phyloP scores from a whole-genome alignment of 176 grass and related monocot species.

The Carex myosuroides region DNA sequence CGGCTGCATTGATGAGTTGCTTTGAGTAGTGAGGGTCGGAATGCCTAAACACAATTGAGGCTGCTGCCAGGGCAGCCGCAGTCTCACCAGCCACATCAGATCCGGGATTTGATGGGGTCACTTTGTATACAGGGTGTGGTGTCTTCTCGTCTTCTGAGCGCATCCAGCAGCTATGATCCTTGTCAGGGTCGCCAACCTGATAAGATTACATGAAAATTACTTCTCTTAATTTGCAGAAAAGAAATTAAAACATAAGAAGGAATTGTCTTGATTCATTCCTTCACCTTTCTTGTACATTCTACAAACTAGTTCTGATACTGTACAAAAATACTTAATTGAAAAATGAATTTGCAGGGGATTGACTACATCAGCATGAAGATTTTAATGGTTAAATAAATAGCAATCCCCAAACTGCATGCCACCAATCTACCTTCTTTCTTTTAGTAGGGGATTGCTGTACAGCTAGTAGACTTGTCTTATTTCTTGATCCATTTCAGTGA shows the following conservation, averaged over 20 bases:
- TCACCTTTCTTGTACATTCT: neutral
- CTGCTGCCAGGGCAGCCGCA: constrained; percentile 32
- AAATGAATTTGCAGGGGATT: neutral
- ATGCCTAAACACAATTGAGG: constrained; percentile 29
- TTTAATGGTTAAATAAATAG: neutral
- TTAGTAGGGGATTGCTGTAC: neutral
- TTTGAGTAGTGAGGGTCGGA: constrained; percentile 25
- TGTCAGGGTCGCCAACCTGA: constrained; percentile 29
- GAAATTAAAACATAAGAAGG: neutral
- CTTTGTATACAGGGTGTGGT: constrained; percentile 19
- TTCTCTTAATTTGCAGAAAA: neutral
- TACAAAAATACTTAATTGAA: neutral
- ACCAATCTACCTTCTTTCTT: neutral
- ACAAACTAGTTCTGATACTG: neutral
- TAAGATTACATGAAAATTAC: neutral
- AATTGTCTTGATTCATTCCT: neutral
- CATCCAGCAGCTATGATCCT: constrained; percentile 38
- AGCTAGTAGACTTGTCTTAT: neutral
- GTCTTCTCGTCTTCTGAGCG: constrained; percentile 26
- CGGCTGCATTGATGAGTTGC: constrained; percentile 2
- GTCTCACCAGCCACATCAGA: constrained; percentile 44
- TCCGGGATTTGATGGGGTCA: constrained; percentile 22
- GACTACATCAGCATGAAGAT: neutral
- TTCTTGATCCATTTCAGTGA: neutral
- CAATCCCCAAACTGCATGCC: neutral